Evolutionary conservation across 768 basidiomycete species (phyloP).

Genomic region (Phlebiopsis flavidoalba): DNA sequence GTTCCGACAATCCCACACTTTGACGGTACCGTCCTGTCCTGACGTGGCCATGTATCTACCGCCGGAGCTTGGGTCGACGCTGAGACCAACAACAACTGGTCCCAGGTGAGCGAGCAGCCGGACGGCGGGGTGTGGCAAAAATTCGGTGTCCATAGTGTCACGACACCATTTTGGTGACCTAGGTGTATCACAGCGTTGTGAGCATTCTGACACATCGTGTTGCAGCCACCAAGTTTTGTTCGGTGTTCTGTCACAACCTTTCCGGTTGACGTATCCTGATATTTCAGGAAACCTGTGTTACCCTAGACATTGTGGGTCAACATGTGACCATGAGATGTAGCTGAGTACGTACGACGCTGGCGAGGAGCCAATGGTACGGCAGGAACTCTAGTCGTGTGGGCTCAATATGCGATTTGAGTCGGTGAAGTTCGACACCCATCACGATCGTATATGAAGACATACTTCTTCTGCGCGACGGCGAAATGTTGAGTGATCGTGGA

Average conservation of each 20-base stretch:
- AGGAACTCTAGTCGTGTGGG: constrained; percentile 88
- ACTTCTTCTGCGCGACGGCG: constrained; percentile 94
- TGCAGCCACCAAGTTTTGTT: constrained; percentile 83
- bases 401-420: constrained; percentile 79
- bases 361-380: constrained; percentile 93
- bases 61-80: constrained; percentile 79
- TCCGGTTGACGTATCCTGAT: constrained; percentile 96
- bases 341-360: constrained; percentile 58
- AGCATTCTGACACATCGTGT: constrained; percentile 82
- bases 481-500: constrained; percentile 92
- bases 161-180: constrained; percentile 91
- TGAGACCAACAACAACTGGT: constrained; percentile 70
- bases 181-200: constrained; percentile 94
- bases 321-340: background rate
- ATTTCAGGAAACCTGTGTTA: constrained; percentile 88
- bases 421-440: constrained; percentile 91
- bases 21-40: constrained; percentile 84
- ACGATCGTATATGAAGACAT: constrained; percentile 93
- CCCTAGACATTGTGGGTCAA: constrained; percentile 41
- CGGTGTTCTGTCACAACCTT: constrained; percentile 81
- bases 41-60: constrained; percentile 91
- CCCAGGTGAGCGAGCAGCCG: constrained; percentile 89
- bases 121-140: constrained; percentile 83
- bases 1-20: constrained; percentile 95
- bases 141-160: constrained; percentile 98